phyloP scores from a whole-genome alignment of 441 rosid species.

The Gossypium davidsonii region DNA sequence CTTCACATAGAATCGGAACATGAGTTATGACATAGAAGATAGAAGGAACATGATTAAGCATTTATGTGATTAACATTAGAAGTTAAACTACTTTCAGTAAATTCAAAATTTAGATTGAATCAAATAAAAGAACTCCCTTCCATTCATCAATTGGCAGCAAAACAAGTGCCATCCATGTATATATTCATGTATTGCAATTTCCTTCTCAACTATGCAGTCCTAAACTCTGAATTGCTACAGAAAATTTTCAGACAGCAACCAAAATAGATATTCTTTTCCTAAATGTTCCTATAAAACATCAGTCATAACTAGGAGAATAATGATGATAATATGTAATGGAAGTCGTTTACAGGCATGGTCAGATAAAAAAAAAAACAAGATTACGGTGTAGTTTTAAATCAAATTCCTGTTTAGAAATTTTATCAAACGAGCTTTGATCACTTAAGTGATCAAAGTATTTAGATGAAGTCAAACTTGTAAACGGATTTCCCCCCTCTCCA shows the following conservation, averaged over 20 bases:
- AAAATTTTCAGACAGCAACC: not conserved
- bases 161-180: not conserved
- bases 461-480: not conserved
- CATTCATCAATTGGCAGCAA: not conserved
- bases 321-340: not conserved
- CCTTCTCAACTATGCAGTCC: not conserved
- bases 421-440: not conserved
- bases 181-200: not conserved
- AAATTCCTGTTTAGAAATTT: not conserved
- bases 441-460: not conserved
- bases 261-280: not conserved
- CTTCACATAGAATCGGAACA: slow-evolving; percentile 70
- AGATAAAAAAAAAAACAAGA: not conserved
- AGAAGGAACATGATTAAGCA: not conserved
- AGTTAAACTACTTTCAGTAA: not conserved
- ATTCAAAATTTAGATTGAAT: not conserved
- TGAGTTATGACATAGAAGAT: slow-evolving; percentile 67
- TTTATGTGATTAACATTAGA: not conserved
- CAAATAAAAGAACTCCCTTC: not conserved
- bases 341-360: not conserved
- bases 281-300: not conserved
- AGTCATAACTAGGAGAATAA: not conserved
- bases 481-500: not conserved
- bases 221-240: not conserved
- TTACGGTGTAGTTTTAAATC: not conserved